phyloP scores from a whole-genome alignment of 164 flowering plant genomes.

The Macadamia tetraphylla region DNA sequence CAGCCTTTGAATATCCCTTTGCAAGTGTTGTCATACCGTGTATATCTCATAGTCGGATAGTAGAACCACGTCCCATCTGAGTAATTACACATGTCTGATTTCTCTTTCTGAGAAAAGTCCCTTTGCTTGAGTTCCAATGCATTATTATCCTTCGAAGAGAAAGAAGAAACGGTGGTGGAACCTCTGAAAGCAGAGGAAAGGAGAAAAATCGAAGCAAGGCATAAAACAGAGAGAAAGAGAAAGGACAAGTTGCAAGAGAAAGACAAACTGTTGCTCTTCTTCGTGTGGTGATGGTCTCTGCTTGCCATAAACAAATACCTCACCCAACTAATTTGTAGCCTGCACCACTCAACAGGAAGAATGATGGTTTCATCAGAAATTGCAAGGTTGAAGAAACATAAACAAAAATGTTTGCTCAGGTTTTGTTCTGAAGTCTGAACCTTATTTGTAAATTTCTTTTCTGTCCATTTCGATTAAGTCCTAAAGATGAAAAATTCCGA shows the following conservation, averaged over 20 bases:
- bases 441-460: too few relatives aligned
- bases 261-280: constrained; percentile 18
- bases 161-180: constrained; percentile 12
- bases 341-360: not conserved
- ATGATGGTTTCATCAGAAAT: too few relatives aligned
- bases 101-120: not conserved
- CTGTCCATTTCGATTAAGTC: too few relatives aligned
- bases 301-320: constrained; percentile 17
- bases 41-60: constrained; percentile 35
- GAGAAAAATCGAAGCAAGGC: constrained; percentile 42
- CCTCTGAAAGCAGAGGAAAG: constrained; percentile 36
- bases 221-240: constrained; percentile 44
- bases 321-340: not conserved
- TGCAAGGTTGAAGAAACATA: too few relatives aligned
- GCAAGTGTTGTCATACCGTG: constrained; percentile 62
- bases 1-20: constrained; percentile 97
- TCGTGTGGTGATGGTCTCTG: constrained; percentile 21
- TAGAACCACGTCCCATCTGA: constrained; percentile 77
- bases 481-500: too few relatives aligned
- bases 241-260: constrained; percentile 24
- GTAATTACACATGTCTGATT: constrained; percentile 38
- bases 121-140: not conserved
- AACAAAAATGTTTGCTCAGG: too few relatives aligned
- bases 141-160: not conserved
- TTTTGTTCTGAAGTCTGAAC: too few relatives aligned